phyloP scores from a whole-genome alignment of 1,284 basidiomycete species.

The Moniliophthora roreri region DNA sequence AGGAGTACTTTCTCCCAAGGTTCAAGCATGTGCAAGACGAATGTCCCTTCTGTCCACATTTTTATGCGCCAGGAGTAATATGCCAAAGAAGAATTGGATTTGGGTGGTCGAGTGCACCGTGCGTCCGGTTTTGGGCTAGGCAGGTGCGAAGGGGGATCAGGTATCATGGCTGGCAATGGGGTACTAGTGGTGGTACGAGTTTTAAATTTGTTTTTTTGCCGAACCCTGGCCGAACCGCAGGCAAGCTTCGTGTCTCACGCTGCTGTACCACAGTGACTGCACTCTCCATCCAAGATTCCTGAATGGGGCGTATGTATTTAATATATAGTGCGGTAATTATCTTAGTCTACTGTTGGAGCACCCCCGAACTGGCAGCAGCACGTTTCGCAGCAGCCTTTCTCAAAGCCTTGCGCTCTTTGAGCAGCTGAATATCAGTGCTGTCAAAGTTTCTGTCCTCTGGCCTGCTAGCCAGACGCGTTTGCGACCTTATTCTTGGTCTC shows the following conservation, averaged over 20 bases:
- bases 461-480: slow-evolving; percentile 63
- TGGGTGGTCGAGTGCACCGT: slow-evolving; percentile 29
- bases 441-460: slow-evolving; percentile 58
- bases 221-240: no score
- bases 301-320: no score
- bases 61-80: slow-evolving; percentile 46
- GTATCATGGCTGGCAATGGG: slow-evolving; percentile 12
- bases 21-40: slow-evolving; percentile 52
- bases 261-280: no score
- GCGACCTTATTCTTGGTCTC: slow-evolving; percentile 71
- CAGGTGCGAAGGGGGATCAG: slow-evolving; percentile 8
- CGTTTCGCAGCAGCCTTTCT: slow-evolving; percentile 11
- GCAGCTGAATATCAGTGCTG: slow-evolving; percentile 1
- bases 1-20: slow-evolving; percentile 61
- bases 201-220: no score
- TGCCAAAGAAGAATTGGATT: slow-evolving; percentile 27
- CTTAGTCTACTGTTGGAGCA: not conserved
- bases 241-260: no score
- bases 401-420: slow-evolving; percentile 9
- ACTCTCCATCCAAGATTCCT: no score
- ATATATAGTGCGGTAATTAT: not conserved
- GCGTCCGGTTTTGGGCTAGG: slow-evolving; percentile 21
- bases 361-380: slow-evolving; percentile 7
- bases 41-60: slow-evolving; percentile 52
- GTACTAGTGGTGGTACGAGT: not conserved